Percentiles rank a stretch among this genome's conserved stretches.
Conservation (phyloP, 768 basidiomycete genomes). For the Rhizopogon vinicolor region DNA sequence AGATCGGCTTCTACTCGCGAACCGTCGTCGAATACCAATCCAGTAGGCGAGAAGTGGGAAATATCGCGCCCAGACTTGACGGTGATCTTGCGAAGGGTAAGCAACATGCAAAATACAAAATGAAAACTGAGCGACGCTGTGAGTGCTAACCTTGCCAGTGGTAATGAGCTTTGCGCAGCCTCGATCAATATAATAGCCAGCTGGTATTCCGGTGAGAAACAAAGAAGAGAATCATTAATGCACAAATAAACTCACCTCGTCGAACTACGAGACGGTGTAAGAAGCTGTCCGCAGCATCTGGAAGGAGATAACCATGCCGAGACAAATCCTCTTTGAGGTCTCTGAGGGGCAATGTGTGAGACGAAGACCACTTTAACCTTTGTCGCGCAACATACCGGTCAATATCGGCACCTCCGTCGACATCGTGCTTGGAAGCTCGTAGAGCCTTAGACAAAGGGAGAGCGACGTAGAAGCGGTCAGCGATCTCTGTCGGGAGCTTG, state of each 20-base stretch:
- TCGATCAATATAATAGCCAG: slow-evolving; percentile 4
- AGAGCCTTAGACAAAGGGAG: slow-evolving; percentile 1
- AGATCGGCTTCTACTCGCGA: slow-evolving; percentile 1
- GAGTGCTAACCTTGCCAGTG: not conserved
- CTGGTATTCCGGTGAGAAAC: not conserved
- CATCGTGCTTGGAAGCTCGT: not conserved
- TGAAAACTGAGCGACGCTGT: not conserved
- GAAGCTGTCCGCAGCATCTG: not conserved
- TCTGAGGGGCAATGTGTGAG: not conserved
- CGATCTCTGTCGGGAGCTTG: slow-evolving; percentile 5
- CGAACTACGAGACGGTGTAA: slow-evolving; percentile 4
- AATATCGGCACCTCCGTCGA: not conserved
- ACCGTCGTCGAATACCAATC: slow-evolving; percentile 1
- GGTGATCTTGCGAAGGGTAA: not conserved
- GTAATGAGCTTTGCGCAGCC: slow-evolving; percentile 4
- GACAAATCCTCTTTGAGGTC: not conserved
- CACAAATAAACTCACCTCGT: not conserved
- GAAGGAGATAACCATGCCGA: slow-evolving; percentile 1
- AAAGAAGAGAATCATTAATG: not conserved
- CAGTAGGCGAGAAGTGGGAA: not conserved
- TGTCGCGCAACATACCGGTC: slow-evolving; percentile 1
- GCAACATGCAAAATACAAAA: not conserved
- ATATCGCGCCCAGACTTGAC: slow-evolving; percentile 3
- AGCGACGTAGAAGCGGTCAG: slow-evolving; percentile 7
- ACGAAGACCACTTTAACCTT: not conserved